These are phyloP conservation scores for Pseudofabraea citricarpa DNA, from an alignment of 2,329 filamentous ascomycete species.

Conservation along the genomic window DNA sequence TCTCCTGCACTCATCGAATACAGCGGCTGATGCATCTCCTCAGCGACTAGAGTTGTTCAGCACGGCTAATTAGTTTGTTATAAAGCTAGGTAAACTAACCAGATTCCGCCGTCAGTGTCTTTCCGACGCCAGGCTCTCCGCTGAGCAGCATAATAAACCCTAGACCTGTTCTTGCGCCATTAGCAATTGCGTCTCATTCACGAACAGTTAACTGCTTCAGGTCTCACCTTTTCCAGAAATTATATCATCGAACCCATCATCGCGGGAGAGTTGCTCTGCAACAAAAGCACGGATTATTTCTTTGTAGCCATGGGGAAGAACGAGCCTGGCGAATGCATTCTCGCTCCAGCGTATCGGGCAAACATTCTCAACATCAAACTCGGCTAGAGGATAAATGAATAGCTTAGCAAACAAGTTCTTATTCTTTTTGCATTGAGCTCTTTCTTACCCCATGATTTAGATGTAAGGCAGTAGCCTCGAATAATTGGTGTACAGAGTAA, in stretches of 20 bases:
- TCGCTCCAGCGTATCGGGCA: constrained; percentile 31
- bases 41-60: constrained; percentile 41
- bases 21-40: constrained; percentile 26
- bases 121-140: constrained; percentile 1
- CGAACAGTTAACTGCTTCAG: constrained; percentile 1
- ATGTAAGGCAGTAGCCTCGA: constrained; percentile 27
- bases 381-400: constrained; percentile 3
- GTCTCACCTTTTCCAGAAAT: constrained; percentile 31
- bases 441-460: constrained; percentile 29
- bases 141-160: constrained; percentile 36
- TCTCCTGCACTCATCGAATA: constrained; percentile 24
- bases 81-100: constrained; percentile 2
- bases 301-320: constrained; percentile 42
- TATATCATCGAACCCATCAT: constrained; percentile 10
- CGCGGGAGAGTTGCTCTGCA: constrained; percentile 31
- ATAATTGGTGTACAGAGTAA: constrained; percentile 24
- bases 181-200: background rate
- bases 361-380: constrained; percentile 18
- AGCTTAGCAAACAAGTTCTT: constrained; percentile 1
- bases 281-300: constrained; percentile 43
- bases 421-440: background rate
- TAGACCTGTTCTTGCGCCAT: constrained; percentile 5
- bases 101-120: constrained; percentile 6
- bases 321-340: constrained; percentile 38
- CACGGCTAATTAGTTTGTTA: constrained; percentile 45